Evolutionary conservation across 1,139 yeast species (phyloP), one percentile per base, ranked within the genome.

Genomic region (Candida albicans): DNA sequence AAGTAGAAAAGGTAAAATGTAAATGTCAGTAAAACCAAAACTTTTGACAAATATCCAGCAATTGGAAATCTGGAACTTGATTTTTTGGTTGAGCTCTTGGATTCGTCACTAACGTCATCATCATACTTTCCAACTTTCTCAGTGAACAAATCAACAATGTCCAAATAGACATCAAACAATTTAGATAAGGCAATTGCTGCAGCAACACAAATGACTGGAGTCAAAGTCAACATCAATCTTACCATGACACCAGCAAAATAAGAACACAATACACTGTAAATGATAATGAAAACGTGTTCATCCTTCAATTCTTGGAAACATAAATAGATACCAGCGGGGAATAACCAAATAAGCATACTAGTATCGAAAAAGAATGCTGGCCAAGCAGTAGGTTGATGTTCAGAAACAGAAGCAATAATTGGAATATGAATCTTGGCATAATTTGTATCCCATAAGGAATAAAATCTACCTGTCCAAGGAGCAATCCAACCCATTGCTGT

Each of bases 351-450:
- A 67, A 95, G 75, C 75, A 93, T 80, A 58, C 84, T 87, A 41
- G 95, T 84, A 65, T 95, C 99, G 64, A 93, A 89, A 77, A 89
- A 93, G 68, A 93, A 95, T 9, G 97, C 83, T 11, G 99, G 96
- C 99, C 99, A 95, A 10, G 99, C 96, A 22, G 99, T 93, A 47
- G 99, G 99, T 73, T 95, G 99, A 74, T 95, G 99, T 70, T 95
- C 99, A 11, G 96, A 88, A 41, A 95, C 99, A 2, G 98, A 91
- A 1, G 99, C 99, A 67, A 95, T 95, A 62, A 95, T 95, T 42
- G 99, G 99, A 58, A 95, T 95, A 64, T 95, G 99, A 53, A 93
- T 87, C 73, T 90, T 93, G 51, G 99, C 99, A 60, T 95, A 95
- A 62, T 80, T 87, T 4, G 99, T 93, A 65, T 95, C 99, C 99